Evolutionary conservation across 805 yeast species (phyloP).

Genomic region (Lachancea nothofagi): DNA sequence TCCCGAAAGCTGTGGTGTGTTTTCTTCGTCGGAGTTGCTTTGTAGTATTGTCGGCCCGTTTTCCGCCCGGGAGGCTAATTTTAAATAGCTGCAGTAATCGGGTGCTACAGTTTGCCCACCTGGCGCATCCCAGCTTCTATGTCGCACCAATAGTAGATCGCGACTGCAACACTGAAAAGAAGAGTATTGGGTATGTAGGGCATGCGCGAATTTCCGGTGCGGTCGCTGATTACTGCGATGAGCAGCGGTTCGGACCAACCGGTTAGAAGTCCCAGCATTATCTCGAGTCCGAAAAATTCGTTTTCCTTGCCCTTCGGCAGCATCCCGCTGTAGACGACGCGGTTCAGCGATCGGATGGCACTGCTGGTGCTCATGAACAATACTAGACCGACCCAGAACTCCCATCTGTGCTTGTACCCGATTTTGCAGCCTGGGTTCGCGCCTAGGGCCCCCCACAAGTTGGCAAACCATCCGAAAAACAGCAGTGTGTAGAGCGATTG

Average conservation of each 20-base stretch:
- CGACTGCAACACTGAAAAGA: constrained; percentile 27
- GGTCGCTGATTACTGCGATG: constrained; percentile 38
- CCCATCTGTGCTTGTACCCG: constrained; percentile 40
- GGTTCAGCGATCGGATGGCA: constrained; percentile 35
- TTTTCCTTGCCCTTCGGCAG: constrained; percentile 41
- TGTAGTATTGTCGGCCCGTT: too few species aligned
- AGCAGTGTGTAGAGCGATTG: constrained; percentile 36
- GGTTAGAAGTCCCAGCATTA: constrained; percentile 38
- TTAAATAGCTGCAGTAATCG: neutral
- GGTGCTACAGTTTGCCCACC: constrained; percentile 13
- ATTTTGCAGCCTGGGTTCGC: constrained; percentile 25
- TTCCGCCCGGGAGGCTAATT: neutral
- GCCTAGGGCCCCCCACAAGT: constrained; percentile 39
- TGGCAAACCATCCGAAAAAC: constrained; percentile 30
- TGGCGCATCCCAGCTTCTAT: constrained; percentile 32
- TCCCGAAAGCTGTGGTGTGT: too few species aligned
- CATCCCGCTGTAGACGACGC: constrained; percentile 36
- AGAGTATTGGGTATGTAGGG: constrained; percentile 37
- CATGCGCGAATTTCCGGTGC: constrained; percentile 34
- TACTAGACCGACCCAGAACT: constrained; percentile 39
- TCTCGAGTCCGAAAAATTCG: constrained; percentile 39
- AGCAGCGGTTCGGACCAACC: constrained; percentile 40
- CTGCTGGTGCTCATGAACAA: constrained; percentile 35
- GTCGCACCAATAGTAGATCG: constrained; percentile 29
- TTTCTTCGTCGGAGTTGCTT: too few species aligned